Evolutionary conservation across 768 basidiomycete genomes (phyloP).

Genomic region (Sistotremastrum niveocremeum): DNA sequence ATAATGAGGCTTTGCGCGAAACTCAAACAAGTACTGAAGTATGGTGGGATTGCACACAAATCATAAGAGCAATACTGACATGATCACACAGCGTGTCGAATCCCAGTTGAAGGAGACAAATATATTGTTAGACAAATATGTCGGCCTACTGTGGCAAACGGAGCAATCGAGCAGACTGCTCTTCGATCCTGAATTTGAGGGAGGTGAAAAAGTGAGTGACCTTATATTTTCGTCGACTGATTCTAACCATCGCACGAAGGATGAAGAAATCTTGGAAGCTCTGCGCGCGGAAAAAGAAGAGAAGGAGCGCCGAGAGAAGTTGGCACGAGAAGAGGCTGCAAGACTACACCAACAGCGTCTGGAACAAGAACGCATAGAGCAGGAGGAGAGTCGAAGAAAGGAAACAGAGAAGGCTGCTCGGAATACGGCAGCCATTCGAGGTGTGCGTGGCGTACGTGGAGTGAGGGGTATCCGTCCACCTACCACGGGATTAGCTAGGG

Average conservation of each 20-base stretch:
- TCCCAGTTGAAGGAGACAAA: slow-evolving; percentile 59
- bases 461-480: slow-evolving; percentile 38
- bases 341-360: too few relatives aligned
- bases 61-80: background rate
- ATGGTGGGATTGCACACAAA: slow-evolving; percentile 7
- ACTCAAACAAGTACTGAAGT: slow-evolving; percentile 63
- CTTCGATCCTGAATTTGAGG: slow-evolving; percentile 66
- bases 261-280: slow-evolving; percentile 35
- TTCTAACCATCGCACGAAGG: slow-evolving; percentile 25
- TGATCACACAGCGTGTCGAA: slow-evolving; percentile 39
- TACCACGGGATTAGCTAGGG: too few relatives aligned
- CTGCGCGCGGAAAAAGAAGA: slow-evolving; percentile 19
- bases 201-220: slow-evolving; percentile 51
- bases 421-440: slow-evolving; percentile 9
- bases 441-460: slow-evolving; percentile 49
- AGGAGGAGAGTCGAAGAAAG: slow-evolving; percentile 26
- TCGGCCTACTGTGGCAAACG: slow-evolving; percentile 51
- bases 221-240: background rate
- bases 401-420: slow-evolving; percentile 35
- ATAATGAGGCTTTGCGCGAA: slow-evolving; percentile 53
- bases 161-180: slow-evolving; percentile 56
- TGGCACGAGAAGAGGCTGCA: slow-evolving; percentile 24
- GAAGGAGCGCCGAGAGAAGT: slow-evolving; percentile 30
- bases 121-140: slow-evolving; percentile 61
- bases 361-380: slow-evolving; percentile 24